phyloP scores from a whole-genome alignment of 177 flowering plant genomes.

The Telopea speciosissima region DNA sequence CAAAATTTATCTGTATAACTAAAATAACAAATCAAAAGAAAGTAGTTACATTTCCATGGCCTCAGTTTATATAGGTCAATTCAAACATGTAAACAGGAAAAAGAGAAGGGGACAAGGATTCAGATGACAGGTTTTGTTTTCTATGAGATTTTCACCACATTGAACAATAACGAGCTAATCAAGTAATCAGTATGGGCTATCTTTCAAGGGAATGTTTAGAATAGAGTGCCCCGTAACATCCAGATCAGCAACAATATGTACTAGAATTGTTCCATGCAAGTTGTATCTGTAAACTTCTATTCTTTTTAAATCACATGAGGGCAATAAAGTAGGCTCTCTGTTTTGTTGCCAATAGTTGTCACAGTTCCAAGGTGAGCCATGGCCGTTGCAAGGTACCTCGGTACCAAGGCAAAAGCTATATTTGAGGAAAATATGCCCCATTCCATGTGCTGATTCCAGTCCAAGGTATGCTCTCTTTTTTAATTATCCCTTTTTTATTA shows the following conservation, averaged over 20 bases:
- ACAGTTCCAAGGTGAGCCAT: no score
- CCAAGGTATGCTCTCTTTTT: no score
- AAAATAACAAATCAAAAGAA: not conserved
- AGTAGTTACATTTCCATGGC: not conserved
- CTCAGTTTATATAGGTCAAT: not conserved
- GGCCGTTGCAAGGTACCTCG: no score
- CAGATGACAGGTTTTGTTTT: not conserved
- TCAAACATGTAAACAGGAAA: no score
- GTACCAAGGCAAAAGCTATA: no score
- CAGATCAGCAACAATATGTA: not conserved
- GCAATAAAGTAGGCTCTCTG: not conserved
- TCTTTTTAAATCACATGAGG: not conserved
- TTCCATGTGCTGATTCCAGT: no score
- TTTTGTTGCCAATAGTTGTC: not conserved
- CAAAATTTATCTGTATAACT: not conserved
- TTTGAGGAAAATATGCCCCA: no score
- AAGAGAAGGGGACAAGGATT: no score
- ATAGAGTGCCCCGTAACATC: not conserved
- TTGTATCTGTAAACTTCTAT: not conserved
- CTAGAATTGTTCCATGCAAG: not conserved
- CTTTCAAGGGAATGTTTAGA: not conserved
- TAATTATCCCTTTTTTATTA: no score
- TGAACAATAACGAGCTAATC: not conserved
- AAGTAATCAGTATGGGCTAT: not conserved
- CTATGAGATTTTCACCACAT: not conserved